Evolutionary conservation across 2,329 filamentous ascomycete genomes (phyloP).

Genomic region (Fusarium algeriense): DNA sequence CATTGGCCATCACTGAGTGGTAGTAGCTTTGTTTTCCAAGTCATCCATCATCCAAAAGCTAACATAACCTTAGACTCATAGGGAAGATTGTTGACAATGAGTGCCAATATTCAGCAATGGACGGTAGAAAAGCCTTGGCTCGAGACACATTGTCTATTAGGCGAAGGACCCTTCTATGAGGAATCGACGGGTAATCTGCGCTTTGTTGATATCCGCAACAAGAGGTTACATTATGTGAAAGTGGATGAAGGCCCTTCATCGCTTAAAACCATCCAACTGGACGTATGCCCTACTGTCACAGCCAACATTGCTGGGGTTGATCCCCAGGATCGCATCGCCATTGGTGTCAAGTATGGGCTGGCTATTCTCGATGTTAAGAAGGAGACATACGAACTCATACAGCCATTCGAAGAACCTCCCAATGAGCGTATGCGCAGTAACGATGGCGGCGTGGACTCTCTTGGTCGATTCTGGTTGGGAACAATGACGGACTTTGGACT

Average conservation of each 20-base stretch:
- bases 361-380: constrained; percentile 78
- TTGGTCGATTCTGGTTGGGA: constrained; percentile 87
- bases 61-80: background rate
- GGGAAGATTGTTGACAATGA: constrained; percentile 33
- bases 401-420: constrained; percentile 58
- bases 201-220: constrained; percentile 86
- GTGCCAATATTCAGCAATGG: constrained; percentile 62
- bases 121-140: constrained; percentile 68
- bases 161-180: constrained; percentile 82
- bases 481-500: constrained; percentile 81
- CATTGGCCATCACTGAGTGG: constrained; percentile 5
- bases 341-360: constrained; percentile 85
- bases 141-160: constrained; percentile 72
- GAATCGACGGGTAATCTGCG: constrained; percentile 73
- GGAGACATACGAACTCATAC: constrained; percentile 66
- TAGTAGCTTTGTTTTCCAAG: background rate
- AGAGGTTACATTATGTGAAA: constrained; percentile 78
- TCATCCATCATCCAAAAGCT: background rate
- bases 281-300: constrained; percentile 73
- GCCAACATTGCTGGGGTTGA: constrained; percentile 80
- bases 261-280: constrained; percentile 69
- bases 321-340: constrained; percentile 73
- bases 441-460: constrained; percentile 83
- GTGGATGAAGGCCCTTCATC: constrained; percentile 72
- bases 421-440: constrained; percentile 76